Conservation (phyloP, 805 yeast species). For the Schwanniomyces occidentalis region DNA sequence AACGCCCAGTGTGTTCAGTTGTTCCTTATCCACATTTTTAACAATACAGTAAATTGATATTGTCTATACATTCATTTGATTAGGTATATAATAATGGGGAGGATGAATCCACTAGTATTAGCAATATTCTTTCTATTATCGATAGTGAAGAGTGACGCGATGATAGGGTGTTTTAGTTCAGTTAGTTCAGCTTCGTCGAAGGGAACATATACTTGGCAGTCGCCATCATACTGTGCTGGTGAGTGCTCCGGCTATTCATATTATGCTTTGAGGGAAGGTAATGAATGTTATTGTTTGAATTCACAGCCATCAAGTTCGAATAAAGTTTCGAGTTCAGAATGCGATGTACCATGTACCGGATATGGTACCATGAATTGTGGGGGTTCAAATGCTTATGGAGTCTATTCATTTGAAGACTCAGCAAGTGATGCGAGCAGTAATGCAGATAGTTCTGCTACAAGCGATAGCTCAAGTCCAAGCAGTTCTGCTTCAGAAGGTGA, state of each 20-base stretch:
- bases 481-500: not conserved
- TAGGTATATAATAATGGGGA: not conserved
- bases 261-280: slow-evolving; percentile 38
- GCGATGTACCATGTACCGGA: slow-evolving; percentile 36
- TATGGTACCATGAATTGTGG: slow-evolving; percentile 38
- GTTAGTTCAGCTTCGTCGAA: slow-evolving; percentile 23
- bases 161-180: slow-evolving; percentile 31
- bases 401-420: slow-evolving; percentile 27
- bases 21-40: too few species aligned
- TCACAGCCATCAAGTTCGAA: slow-evolving; percentile 27
- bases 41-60: too few species aligned
- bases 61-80: not conserved
- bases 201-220: slow-evolving; percentile 28
- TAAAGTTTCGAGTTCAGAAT: slow-evolving; percentile 14
- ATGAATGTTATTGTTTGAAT: slow-evolving; percentile 39
- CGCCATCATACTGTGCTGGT: slow-evolving; percentile 28
- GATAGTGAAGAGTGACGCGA: slow-evolving; percentile 1
- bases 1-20: too few species aligned
- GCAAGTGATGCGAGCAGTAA: slow-evolving; percentile 6
- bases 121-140: not conserved
- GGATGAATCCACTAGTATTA: slow-evolving; percentile 1
- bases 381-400: slow-evolving; percentile 32
- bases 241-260: slow-evolving; percentile 35
- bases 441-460: slow-evolving; percentile 8
- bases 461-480: slow-evolving; percentile 3